phyloP scores from a whole-genome alignment of 345 rosid genomes.

The Lumnitzera racemosa region DNA sequence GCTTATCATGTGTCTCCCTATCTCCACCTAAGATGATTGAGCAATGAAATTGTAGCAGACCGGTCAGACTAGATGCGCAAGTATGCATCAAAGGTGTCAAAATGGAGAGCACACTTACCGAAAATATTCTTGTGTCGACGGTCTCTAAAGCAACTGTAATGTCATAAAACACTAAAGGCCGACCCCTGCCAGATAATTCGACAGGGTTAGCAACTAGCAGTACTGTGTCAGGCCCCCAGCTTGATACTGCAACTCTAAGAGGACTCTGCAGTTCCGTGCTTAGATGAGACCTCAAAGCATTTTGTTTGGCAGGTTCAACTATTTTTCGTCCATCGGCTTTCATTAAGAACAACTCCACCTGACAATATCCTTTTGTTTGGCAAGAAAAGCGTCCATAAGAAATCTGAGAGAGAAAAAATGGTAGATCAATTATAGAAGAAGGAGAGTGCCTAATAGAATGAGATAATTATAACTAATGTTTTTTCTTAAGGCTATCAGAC shows the following conservation, averaged over 20 bases:
- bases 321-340: constrained; percentile 61
- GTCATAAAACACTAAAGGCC: constrained; percentile 67
- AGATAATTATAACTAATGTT: no score
- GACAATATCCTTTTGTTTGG: constrained; percentile 32
- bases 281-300: constrained; percentile 50
- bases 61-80: background rate
- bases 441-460: no score
- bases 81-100: background rate
- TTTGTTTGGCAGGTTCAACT: constrained; percentile 44
- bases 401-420: constrained; percentile 21
- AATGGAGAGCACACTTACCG: constrained; percentile 25
- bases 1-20: constrained; percentile 45
- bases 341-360: constrained; percentile 55
- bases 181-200: constrained; percentile 58
- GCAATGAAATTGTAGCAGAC: background rate
- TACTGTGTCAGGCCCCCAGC: constrained; percentile 60
- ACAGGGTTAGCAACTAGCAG: constrained; percentile 75
- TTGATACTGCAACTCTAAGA: constrained; percentile 48
- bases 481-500: background rate
- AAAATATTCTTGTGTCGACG: constrained; percentile 37
- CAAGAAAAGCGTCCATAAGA: constrained; percentile 61
- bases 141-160: constrained; percentile 51
- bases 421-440: no score
- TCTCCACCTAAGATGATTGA: constrained; percentile 41
- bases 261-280: constrained; percentile 57